Conservation (phyloP, 192 early-diverging fungal genomes). For the Linnemannia schmuckeri region DNA sequence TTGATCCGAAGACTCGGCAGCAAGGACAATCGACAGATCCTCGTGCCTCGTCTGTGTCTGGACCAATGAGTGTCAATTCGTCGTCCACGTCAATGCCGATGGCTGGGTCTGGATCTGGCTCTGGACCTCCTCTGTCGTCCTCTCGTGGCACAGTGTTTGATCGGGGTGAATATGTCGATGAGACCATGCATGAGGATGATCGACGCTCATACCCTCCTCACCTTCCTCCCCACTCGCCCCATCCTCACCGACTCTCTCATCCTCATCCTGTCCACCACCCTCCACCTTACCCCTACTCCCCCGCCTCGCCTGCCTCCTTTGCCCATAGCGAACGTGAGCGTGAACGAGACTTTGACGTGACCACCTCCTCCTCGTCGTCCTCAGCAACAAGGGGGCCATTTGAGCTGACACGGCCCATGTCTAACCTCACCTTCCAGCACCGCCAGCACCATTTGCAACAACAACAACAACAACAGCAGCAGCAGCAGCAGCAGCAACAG, state of each 20-base stretch:
- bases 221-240: not conserved
- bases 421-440: not conserved
- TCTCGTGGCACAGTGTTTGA: not conserved
- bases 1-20: not conserved
- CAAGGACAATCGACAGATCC: too few relatives aligned
- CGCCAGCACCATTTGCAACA: not conserved
- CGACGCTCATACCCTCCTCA: not conserved
- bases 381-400: not conserved
- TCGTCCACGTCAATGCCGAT: not conserved
- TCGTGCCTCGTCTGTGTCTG: too few relatives aligned
- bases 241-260: constrained; percentile 3
- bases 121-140: not conserved
- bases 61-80: not conserved
- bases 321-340: not conserved
- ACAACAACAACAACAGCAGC: not conserved
- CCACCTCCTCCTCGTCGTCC: not conserved
- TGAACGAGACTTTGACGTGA: not conserved
- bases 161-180: not conserved
- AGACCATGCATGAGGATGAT: not conserved
- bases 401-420: not conserved
- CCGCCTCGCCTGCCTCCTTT: not conserved
- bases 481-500: not conserved
- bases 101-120: not conserved
- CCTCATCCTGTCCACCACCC: not conserved
- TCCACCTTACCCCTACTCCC: not conserved